Base-by-base conservation (phyloP, 2,329 filamentous ascomycete genomes). In the Microcyclosporella mali region DNA sequence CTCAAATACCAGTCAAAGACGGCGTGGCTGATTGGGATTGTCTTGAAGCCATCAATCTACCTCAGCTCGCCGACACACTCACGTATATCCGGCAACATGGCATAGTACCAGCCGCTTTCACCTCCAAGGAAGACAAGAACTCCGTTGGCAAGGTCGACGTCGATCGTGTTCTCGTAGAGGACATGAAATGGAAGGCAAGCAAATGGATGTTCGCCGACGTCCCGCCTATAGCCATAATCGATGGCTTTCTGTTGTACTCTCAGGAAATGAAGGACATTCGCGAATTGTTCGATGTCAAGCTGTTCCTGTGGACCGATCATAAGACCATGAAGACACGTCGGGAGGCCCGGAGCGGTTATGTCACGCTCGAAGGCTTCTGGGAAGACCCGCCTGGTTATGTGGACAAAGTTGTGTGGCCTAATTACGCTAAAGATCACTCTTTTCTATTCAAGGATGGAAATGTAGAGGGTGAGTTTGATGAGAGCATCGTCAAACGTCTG, bases 401-500 rank as follows among this genome's bases (percentile, higher is more conserved):
- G 29, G 89, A 97, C 62, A 78, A 85, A 61, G 77, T 98, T 41
- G 92, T 98, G 3, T 98, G 92, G 92, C 90, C 90, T 3, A 90
- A 94, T 57, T 97, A 95, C 65, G 85, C 85, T 3, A 72, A 77
- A 40, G 79, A 88, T 56, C 89, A 97, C 67, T 70, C 71, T 16
- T 94, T 86, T 74, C 70, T 98, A 63, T 92, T 95, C 60, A 66
- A 81, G 51, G 67, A 70, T 6, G 82, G 78, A 0, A 70, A 89
- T 59, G 84, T 87, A 8, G 65, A 84, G 54, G 77, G 77, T 0
- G 57, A 66, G 35, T 59, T 81, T 8, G 70, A 76, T 31, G 60
- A 66, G 14, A 65, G 69, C 0, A 69, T 73, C 36, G 50, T 60
- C 12, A 37, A 49, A 10, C 25, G 38, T 18, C 40, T 65, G 14